Percentiles rank a stretch among this genome's conserved stretches.
phyloP scores from a whole-genome alignment of 495 filamentous ascomycete species.

The Parathielavia hyrcaniae region DNA sequence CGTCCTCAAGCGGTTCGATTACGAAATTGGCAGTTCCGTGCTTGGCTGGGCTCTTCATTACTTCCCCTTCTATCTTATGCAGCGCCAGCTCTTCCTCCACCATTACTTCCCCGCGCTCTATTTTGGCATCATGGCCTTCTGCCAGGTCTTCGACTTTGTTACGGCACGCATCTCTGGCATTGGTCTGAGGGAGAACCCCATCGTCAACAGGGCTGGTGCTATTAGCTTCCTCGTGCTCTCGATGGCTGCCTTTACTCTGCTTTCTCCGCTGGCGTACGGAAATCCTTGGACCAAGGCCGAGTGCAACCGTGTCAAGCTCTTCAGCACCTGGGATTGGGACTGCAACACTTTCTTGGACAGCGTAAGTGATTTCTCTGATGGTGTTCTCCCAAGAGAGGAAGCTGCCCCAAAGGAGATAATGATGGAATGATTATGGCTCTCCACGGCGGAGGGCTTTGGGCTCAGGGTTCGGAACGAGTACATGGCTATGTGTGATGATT shows the following conservation, averaged over 20 bases:
- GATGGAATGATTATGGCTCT: not conserved
- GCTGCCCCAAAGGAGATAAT: constrained; percentile 26
- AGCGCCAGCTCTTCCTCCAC: constrained; percentile 88
- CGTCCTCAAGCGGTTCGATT: constrained; percentile 93
- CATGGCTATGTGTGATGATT: not conserved
- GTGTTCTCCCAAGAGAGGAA: constrained; percentile 32
- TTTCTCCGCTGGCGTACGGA: constrained; percentile 84
- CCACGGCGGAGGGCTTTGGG: not conserved
- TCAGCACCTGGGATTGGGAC: constrained; percentile 91
- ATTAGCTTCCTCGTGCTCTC: constrained; percentile 64
- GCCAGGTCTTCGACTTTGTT: constrained; percentile 81
- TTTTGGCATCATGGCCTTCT: constrained; percentile 83
- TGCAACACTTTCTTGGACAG: constrained; percentile 85
- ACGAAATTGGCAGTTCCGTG: constrained; percentile 84
- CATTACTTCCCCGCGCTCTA: constrained; percentile 89
- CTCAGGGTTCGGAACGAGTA: not conserved
- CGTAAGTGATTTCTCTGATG: constrained; percentile 55
- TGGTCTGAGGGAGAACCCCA: constrained; percentile 63
- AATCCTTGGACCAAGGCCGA: constrained; percentile 86
- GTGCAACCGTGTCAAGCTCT: constrained; percentile 80
- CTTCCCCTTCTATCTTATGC: constrained; percentile 96
- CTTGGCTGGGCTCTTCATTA: constrained; percentile 94
- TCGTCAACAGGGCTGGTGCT: constrained; percentile 64
- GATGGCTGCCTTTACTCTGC: constrained; percentile 72
- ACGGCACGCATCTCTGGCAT: constrained; percentile 60